phyloP scores from a whole-genome alignment of 1,284 basidiomycete species.

The Cyathus pygmaeus region DNA sequence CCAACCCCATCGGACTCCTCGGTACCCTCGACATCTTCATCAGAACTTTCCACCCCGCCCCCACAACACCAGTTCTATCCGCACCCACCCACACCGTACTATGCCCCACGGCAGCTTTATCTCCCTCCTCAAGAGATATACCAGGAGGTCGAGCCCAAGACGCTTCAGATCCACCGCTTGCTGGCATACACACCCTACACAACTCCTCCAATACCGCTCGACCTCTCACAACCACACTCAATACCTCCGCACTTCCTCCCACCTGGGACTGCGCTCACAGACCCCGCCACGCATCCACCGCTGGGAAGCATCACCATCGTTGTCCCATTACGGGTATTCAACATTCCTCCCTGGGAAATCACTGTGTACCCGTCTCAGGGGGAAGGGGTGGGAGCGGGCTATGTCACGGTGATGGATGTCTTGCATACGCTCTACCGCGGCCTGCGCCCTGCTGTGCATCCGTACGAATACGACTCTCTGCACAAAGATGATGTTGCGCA shows the following conservation, averaged over 20 bases:
- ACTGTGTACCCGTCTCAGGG: slow-evolving; percentile 27
- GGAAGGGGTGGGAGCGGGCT: too few relatives aligned
- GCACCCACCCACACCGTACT: too few relatives aligned
- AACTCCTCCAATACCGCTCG: slow-evolving; percentile 47
- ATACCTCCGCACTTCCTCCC: slow-evolving; percentile 34
- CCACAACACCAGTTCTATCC: too few relatives aligned
- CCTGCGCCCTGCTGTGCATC: slow-evolving; percentile 35
- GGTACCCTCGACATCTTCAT: too few relatives aligned
- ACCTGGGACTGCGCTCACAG: slow-evolving; percentile 18
- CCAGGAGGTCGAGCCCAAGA: slow-evolving; percentile 9
- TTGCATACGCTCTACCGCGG: slow-evolving; percentile 29
- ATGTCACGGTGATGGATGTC: slow-evolving; percentile 45
- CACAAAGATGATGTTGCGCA: slow-evolving; percentile 13
- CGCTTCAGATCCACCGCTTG: slow-evolving; percentile 52
- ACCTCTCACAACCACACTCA: slow-evolving; percentile 43
- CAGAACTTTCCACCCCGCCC: too few relatives aligned
- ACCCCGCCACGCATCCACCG: slow-evolving; percentile 21
- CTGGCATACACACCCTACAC: slow-evolving; percentile 52
- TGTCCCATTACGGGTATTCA: slow-evolving; percentile 14
- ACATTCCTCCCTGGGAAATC: slow-evolving; percentile 33
- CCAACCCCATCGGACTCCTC: too few relatives aligned
- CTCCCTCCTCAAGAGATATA: too few relatives aligned
- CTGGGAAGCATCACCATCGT: too few relatives aligned
- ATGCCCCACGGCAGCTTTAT: too few relatives aligned
- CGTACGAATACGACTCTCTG: slow-evolving; percentile 34